Base-by-base conservation (phyloP, 1,284 basidiomycete genomes). In the Tranzscheliella williamsii region DNA sequence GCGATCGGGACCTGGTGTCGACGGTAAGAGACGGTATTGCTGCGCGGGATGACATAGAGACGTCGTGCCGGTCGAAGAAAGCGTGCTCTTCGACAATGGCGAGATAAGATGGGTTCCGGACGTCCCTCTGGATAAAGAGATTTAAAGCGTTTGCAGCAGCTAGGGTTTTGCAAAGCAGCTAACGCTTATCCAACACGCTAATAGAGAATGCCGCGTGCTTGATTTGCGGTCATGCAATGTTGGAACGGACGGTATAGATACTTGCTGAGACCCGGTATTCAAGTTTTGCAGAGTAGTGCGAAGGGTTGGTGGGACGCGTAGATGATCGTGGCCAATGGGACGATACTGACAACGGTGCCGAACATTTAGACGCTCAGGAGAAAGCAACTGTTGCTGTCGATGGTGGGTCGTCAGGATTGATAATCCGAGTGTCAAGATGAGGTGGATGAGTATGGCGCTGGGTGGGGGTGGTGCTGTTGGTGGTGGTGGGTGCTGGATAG, bases 291-390 rank as follows among this genome's bases (percentile, higher is more conserved):
- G 57, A 54, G 40, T 50, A 31, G 47, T 60, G 56, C 42, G 57
- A 43, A 5, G 42, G 17, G 27, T 29, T 34, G 32, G 18, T 9
- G 8, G 32, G 18, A 15, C 9, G 32, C 35, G 50, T 49, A 38
- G 47, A 61, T 46, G 50, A 44, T 46, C 50, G 57, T 61, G 51
- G 51, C 51, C 57, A 37, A 54, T 38, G 50, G 50, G 56, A 61
- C 56, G 50, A 53, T 38, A 43, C 50, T 47, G n/a, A 36, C 21
- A 51, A 52, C 46, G 42, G 33, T 31, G 24, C 38, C 17, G 20
- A 16, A 8, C n/a, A 11, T 43, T 39, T 39, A n/a, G n/a, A n/a
- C n/a, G n/a, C n/a, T n/a, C n/a, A n/a, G n/a, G n/a, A n/a, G n/a
- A n/a, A n/a, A n/a, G n/a, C n/a, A n/a, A n/a, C n/a, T n/a, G n/a